phyloP scores from a whole-genome alignment of 331 rosid species.

The Prunus yedoensis region DNA sequence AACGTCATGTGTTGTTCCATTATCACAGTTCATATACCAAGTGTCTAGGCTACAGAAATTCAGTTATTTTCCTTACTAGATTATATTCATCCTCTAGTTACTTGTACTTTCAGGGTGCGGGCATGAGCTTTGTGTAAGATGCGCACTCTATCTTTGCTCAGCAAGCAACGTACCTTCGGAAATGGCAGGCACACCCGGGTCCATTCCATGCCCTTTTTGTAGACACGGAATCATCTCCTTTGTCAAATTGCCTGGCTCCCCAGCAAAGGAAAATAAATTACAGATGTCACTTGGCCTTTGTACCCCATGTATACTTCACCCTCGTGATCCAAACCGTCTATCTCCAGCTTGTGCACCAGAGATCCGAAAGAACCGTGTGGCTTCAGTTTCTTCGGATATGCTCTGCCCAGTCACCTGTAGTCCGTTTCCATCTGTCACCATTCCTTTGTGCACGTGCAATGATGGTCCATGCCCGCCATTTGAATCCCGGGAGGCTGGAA shows the following conservation, averaged over 20 bases:
- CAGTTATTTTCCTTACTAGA: neutral
- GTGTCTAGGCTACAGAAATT: neutral
- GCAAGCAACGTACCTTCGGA: constrained; percentile 67
- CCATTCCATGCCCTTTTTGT: constrained; percentile 85
- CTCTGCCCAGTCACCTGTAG: constrained; percentile 83
- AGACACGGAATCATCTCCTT: constrained; percentile 74
- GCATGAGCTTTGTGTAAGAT: constrained; percentile 81
- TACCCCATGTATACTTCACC: constrained; percentile 78
- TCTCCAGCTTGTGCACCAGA: constrained; percentile 62
- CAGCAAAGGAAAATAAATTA: constrained; percentile 54
- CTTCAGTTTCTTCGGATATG: constrained; percentile 74
- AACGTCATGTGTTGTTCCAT: neutral
- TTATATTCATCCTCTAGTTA: constrained; percentile 11
- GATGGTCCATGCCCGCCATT: constrained; percentile 76
- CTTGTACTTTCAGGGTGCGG: constrained; percentile 61
- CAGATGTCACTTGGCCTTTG: constrained; percentile 64
- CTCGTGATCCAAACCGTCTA: constrained; percentile 39
- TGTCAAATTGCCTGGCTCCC: constrained; percentile 62
- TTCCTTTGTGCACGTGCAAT: constrained; percentile 81
- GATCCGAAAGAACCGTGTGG: constrained; percentile 69
- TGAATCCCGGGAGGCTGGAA: constrained; percentile 60
- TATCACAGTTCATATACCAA: neutral
- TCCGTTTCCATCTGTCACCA: constrained; percentile 79
- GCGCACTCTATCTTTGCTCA: constrained; percentile 89
- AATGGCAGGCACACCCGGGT: constrained; percentile 54